A percentile compares a stretch with the other conserved stretches of the same genome.
Evolutionary conservation across 2,329 filamentous ascomycete genomes (phyloP).

Genomic region (Ascosphaera apis): DNA sequence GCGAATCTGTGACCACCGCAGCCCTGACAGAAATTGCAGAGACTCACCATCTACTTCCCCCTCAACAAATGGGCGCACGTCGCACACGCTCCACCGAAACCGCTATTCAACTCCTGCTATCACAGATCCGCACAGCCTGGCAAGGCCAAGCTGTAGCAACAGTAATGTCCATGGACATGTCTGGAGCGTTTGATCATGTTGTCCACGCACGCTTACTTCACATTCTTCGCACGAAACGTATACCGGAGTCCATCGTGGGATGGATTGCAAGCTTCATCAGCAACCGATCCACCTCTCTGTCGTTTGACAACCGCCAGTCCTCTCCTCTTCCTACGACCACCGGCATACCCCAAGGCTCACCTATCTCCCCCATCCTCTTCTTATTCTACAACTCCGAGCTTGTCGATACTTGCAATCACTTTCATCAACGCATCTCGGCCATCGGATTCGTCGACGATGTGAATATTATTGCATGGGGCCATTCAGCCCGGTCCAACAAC

Average conservation of each 20-base stretch:
- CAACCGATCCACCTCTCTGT: constrained; percentile 4
- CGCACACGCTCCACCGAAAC: background rate
- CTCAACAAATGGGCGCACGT: background rate
- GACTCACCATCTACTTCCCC: background rate
- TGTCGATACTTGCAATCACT: constrained; percentile 5
- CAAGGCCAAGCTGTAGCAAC: background rate
- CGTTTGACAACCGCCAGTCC: constrained; percentile 4
- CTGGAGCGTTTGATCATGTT: background rate
- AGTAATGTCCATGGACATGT: background rate
- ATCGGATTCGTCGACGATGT: constrained; percentile 5
- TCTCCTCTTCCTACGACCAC: constrained; percentile 1
- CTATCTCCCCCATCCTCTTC: constrained; percentile 10
- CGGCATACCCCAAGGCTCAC: constrained; percentile 4
- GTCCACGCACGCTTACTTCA: background rate
- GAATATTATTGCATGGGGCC: constrained; percentile 3
- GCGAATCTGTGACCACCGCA: background rate
- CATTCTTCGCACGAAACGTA: background rate
- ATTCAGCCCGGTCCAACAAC: constrained; percentile 5
- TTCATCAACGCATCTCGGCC: constrained; percentile 1
- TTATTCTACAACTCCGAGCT: constrained; percentile 11
- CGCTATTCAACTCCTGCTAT: background rate
- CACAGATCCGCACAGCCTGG: background rate
- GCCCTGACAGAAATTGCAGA: background rate
- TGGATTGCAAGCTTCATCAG: constrained; percentile 4
- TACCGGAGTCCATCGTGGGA: background rate